Conservation (phyloP, 2,329 filamentous ascomycete species). For the Penicillium griseofulvum region DNA sequence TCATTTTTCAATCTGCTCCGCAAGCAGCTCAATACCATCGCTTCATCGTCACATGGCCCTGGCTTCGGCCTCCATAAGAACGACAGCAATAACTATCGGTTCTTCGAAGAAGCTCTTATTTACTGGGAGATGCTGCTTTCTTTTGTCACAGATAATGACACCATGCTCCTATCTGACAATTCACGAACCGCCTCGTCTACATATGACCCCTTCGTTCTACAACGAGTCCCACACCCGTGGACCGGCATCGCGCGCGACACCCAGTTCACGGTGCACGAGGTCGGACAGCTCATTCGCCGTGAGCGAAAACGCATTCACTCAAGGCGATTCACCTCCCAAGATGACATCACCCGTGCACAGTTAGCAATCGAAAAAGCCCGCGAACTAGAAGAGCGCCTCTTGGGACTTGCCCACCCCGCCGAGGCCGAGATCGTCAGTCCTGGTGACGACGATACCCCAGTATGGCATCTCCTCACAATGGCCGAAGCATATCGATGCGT, state of each 20-base stretch:
- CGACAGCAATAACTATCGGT: conserved; percentile 47
- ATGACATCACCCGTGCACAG: conserved; percentile 34
- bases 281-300: conserved; percentile 43
- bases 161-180: conserved; percentile 25
- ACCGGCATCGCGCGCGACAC: conserved; percentile 40
- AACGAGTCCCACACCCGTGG: conserved; percentile 41
- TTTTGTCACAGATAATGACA: conserved; percentile 50
- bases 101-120: conserved; percentile 56
- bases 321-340: conserved; percentile 38
- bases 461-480: conserved; percentile 53
- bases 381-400: conserved; percentile 49
- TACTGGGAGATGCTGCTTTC: conserved; percentile 61
- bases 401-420: conserved; percentile 47
- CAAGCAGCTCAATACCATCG: conserved; percentile 43
- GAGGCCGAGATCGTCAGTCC: conserved; percentile 51
- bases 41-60: conserved; percentile 24
- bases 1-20: conserved; percentile 49
- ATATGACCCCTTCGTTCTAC: conserved; percentile 31
- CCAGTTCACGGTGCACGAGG: conserved; percentile 43
- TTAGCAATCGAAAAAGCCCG: conserved; percentile 36
- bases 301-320: conserved; percentile 37
- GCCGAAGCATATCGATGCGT: conserved; percentile 54
- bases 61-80: conserved; percentile 13
- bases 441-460: conserved; percentile 53
- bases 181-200: conserved; percentile 13